These are phyloP conservation scores for Bipolaris bicolor DNA, from an alignment of 2,329 filamentous ascomycete genomes.

Conservation along the genomic window DNA sequence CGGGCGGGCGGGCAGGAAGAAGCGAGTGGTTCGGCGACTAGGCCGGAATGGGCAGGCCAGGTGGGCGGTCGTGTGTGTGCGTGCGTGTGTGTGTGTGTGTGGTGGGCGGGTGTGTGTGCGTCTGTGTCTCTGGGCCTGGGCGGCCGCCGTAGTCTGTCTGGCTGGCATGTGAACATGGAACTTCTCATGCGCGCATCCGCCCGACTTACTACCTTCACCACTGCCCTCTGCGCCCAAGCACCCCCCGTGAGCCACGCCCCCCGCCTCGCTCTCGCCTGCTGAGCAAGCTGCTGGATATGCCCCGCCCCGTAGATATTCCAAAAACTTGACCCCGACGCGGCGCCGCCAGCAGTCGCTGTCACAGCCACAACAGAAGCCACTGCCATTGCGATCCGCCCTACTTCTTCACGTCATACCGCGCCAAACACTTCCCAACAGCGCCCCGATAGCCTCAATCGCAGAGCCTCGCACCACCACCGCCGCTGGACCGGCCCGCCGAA, in stretches of 20 bases:
- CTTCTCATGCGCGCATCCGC: conserved; percentile 7
- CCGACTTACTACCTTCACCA: neutral
- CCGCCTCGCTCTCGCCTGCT: conserved; percentile 13
- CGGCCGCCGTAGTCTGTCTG: neutral
- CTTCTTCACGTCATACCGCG: conserved; percentile 21
- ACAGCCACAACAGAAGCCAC: neutral
- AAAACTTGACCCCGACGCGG: conserved; percentile 1
- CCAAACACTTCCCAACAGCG: conserved; percentile 20
- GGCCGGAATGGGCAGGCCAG: neutral
- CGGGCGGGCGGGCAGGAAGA: neutral
- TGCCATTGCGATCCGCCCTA: conserved; percentile 6
- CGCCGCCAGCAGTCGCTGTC: neutral
- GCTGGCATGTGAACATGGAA: conserved; percentile 12
- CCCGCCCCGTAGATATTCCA: neutral
- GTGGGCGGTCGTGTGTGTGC: neutral
- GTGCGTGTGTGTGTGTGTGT: no score
- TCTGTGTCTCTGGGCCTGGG: no score
- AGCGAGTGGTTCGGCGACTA: conserved; percentile 6
- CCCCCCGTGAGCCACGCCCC: neutral
- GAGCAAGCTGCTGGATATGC: conserved; percentile 15
- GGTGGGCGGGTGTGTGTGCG: no score
- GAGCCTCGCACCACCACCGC: neutral
- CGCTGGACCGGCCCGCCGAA: neutral
- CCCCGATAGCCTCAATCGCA: conserved; percentile 14
- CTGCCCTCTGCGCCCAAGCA: neutral